Conservation (phyloP, 1,284 basidiomycete species). For the Malassezia japonica region DNA sequence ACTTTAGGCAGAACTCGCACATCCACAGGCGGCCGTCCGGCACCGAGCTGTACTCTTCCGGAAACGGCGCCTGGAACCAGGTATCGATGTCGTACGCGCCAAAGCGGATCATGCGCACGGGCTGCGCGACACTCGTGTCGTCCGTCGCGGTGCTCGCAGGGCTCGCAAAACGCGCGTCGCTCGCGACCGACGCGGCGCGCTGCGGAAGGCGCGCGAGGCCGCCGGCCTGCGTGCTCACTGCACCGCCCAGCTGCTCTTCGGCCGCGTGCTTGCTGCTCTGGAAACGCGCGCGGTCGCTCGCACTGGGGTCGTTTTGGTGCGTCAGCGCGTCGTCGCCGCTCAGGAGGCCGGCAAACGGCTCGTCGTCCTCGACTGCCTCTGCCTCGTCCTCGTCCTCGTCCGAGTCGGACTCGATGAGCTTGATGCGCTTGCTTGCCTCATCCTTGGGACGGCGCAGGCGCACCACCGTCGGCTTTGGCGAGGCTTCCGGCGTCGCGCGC, state of each 20-base stretch:
- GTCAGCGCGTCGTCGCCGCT: conserved; percentile 64
- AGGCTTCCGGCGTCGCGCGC: neutral
- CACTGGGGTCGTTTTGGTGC: conserved; percentile 59
- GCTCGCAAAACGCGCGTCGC: conserved; percentile 14
- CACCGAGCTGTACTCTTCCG: conserved; percentile 88
- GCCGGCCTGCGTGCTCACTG: neutral
- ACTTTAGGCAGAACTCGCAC: conserved; percentile 96
- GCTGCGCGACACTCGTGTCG: conserved; percentile 21
- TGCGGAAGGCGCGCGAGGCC: neutral
- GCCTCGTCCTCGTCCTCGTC: neutral
- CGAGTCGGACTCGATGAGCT: neutral
- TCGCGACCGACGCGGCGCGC: conserved; percentile 5
- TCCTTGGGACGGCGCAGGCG: neutral
- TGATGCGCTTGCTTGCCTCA: neutral
- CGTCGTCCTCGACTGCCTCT: conserved; percentile 27
- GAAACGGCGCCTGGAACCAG: conserved; percentile 98
- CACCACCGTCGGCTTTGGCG: neutral
- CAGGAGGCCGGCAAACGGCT: conserved; percentile 71
- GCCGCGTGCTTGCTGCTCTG: conserved; percentile 62
- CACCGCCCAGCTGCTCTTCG: conserved; percentile 55
- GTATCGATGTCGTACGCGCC: conserved; percentile 92
- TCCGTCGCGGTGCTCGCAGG: conserved; percentile 7
- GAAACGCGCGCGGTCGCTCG: conserved; percentile 66
- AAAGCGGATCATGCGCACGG: conserved; percentile 62
- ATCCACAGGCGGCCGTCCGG: conserved; percentile 90